Base-by-base conservation (phyloP, 371 early-diverging fungal genomes). In the Actinomortierella wolfii region DNA sequence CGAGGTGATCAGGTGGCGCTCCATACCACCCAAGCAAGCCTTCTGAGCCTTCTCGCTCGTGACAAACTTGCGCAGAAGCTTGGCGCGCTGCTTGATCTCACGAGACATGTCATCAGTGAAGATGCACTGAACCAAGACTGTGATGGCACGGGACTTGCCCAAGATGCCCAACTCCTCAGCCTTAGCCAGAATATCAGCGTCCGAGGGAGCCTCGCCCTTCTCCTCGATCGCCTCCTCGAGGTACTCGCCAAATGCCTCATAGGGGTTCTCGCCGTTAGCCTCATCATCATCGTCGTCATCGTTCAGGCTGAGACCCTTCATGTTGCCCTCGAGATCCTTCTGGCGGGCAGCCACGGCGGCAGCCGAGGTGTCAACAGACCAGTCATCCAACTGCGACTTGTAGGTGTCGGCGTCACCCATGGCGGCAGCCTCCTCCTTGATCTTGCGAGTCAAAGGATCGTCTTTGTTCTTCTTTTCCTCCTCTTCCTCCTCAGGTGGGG, bases 1-100 rank as follows among this genome's bases (percentile, higher is more conserved):
- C 73, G 89, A 80, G 7, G 76, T 79, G 28, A 87, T 78, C 39
- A 97, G 83, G 21, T 96, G 82, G 54, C 94, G 88, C 77, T 97
- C 98, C 62, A 97, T 83, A 26, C 97, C 97, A 67, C 97, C 97
- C 9, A 98, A 77, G 25, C 95, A 76, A 9, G 90, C 90, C 77
- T 90, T 92, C 79, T 96, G 96, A 57, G 85, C 84, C 81, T 96
- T 96, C 61, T 94, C 94, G 54, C 79, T 82, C 40, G 64, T 68
- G 53, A 92, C 83, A 67, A 96, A 94, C 67, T 76, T 73, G 53
- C 60, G 56, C 51, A 97, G 78, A 52, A 96, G 78, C 29, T 81
- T 71, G 26, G 80, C 81, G 68, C 90, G 89, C 69, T 83, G 85
- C 57, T 78, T 81, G 56, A 87, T 81, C 73, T 87, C 86, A 41